Percentiles rank a stretch among this genome's conserved stretches.
Evolutionary conservation across 306 rosid genomes (phyloP).

Genomic region (Prunus fruticosa): DNA sequence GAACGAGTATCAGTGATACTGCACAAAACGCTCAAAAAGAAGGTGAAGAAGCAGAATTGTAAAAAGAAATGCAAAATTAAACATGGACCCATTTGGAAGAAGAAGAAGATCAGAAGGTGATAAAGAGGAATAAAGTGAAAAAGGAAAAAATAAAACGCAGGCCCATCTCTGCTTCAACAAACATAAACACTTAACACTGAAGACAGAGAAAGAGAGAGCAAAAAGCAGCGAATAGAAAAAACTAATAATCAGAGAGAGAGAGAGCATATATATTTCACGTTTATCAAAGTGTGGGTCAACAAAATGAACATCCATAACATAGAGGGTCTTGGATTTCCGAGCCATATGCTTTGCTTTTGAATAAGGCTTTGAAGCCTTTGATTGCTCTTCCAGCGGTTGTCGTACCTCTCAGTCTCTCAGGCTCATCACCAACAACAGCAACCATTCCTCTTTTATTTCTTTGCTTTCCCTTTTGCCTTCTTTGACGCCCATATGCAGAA

Average conservation of each 20-base stretch:
- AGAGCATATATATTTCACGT: slow-evolving; percentile 18
- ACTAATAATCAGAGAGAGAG: neutral
- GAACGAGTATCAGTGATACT: too few species aligned
- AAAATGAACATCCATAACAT: slow-evolving; percentile 20
- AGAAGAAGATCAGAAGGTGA: slow-evolving; percentile 30
- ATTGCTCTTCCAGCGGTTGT: slow-evolving; percentile 23
- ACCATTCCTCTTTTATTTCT: slow-evolving; percentile 38
- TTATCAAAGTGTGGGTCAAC: slow-evolving; percentile 32
- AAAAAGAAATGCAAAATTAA: neutral
- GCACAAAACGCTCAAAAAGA: neutral
- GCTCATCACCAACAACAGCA: slow-evolving; percentile 11
- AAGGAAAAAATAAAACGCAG: slow-evolving; percentile 21
- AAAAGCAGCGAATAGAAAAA: neutral
- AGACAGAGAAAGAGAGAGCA: neutral
- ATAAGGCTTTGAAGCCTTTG: neutral
- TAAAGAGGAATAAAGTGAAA: slow-evolving; percentile 30
- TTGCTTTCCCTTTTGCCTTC: slow-evolving; percentile 35
- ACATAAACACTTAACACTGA: neutral
- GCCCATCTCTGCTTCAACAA: slow-evolving; percentile 13
- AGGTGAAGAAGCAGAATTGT: neutral
- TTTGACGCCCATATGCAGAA: slow-evolving; percentile 13
- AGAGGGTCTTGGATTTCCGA: slow-evolving; percentile 49
- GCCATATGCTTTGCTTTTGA: slow-evolving; percentile 20
- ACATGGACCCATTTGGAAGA: slow-evolving; percentile 33
- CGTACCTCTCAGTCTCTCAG: slow-evolving; percentile 23